Evolutionary conservation across 805 yeast species (phyloP), one percentile per base, ranked within the genome.

Genomic region (Starmerella potacharoeniae): DNA sequence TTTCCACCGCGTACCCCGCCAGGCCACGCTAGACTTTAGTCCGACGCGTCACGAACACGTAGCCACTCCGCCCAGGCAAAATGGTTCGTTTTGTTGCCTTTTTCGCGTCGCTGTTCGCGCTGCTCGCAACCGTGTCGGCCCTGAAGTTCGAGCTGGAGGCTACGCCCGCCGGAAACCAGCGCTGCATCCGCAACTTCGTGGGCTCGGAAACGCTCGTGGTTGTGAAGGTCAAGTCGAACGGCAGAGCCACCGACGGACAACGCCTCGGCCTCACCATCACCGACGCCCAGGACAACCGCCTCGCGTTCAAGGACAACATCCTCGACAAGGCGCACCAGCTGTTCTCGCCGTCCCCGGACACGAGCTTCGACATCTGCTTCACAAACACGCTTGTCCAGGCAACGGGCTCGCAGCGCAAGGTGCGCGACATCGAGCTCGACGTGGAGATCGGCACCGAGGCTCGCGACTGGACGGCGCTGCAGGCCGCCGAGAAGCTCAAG

Each of bases 381-480:
- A 84, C 83, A 57, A 91, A 93, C 70, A 68, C 74, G 50, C 68
- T 71, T 46, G 68, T 71, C 64, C 56, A 50, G 54, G 53, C 56
- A 41, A 45, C 48, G 30, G 64, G 67, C 52, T 50, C 57, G 54
- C 77, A 77, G 31, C 68, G 74, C 34, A 64, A 77, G 62, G 69
- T 73, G 57, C 83, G 97, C 70, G 83, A 83, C 52, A 74, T 93
- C 63, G 96, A 89, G 66, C 75, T 93, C 65, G 97, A 90, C 60
- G 83, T 93, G 57, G 97, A 93, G 70, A 82, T 89, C 59, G 98
- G 98, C 45, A 86, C 97, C 51, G 86, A 89, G 65, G 98, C 97
- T 43, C 84, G 97, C 71, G 97, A 93, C 73, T 93, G 97, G 97
- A 88, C 89, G 68, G 87, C 89, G 29, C 75, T 90, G 59, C 96